phyloP scores from a whole-genome alignment of 768 basidiomycete genomes.

The Mrakia frigida region DNA sequence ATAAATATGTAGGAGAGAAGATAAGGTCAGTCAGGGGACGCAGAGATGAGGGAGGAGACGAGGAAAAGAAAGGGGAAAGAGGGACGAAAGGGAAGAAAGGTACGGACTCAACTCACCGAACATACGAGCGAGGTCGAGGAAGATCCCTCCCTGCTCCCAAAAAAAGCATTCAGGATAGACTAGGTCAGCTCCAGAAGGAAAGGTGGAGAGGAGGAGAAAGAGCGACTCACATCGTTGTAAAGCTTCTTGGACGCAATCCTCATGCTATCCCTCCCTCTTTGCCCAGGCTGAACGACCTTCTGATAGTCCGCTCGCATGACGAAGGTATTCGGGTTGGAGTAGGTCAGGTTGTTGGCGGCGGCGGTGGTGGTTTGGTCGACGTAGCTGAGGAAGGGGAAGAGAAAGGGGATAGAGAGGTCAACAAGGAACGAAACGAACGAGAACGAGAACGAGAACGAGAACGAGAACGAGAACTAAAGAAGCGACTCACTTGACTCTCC shows the following conservation, averaged over 20 bases:
- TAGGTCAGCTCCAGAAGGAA: too few relatives aligned
- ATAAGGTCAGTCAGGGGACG: too few relatives aligned
- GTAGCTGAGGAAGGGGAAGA: conserved; percentile 54
- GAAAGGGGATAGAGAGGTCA: too few relatives aligned
- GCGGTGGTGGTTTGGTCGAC: conserved; percentile 31
- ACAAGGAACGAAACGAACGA: neutral
- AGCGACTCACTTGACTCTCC: conserved; percentile 58
- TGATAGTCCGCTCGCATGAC: conserved; percentile 85
- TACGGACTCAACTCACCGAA: too few relatives aligned
- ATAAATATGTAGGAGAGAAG: too few relatives aligned
- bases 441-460: neutral
- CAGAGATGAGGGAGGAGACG: too few relatives aligned
- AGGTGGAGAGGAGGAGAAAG: too few relatives aligned
- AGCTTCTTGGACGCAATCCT: conserved; percentile 62
- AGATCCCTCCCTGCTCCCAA: conserved; percentile 54
- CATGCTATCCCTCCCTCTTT: conserved; percentile 62
- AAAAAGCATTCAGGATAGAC: too few relatives aligned
- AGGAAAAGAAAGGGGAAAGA: conserved; percentile 28
- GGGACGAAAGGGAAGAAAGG: too few relatives aligned
- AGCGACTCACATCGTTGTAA: conserved; percentile 41
- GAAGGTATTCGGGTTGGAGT: conserved; percentile 66
- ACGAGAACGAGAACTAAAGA: neutral
- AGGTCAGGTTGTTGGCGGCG: conserved; percentile 53
- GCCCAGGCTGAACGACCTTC: conserved; percentile 50
- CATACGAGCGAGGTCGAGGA: conserved; percentile 83